These are phyloP conservation scores for Gomphus bonarii DNA, from an alignment of 1,284 basidiomycete genomes.

Conservation along the genomic window DNA sequence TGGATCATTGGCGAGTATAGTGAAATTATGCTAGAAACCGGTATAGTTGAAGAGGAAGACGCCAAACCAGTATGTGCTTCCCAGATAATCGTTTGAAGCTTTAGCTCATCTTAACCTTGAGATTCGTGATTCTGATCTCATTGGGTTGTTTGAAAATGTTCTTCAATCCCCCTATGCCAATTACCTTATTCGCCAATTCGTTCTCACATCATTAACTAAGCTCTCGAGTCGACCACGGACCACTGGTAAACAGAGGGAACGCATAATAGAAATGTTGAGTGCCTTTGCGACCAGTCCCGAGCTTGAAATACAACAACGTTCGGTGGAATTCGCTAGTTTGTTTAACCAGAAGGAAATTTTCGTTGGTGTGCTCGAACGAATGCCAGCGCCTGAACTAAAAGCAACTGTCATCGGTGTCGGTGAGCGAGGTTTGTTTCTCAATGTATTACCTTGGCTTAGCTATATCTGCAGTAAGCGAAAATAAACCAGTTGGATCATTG, in stretches of 20 bases:
- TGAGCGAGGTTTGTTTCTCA: slow-evolving; percentile 29
- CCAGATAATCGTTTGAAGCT: not conserved
- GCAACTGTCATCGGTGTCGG: slow-evolving; percentile 87
- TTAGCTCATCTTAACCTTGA: slow-evolving; percentile 20
- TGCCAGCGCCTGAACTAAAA: slow-evolving; percentile 96
- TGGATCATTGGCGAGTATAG: slow-evolving; percentile 98
- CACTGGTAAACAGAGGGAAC: slow-evolving; percentile 57
- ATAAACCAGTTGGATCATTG: slow-evolving; percentile 88
- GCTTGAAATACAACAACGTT: slow-evolving; percentile 91
- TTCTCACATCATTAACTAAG: slow-evolving; percentile 86
- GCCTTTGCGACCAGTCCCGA: slow-evolving; percentile 80
- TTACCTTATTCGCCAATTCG: slow-evolving; percentile 85
- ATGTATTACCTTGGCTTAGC: not conserved
- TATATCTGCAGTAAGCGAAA: slow-evolving; percentile 65
- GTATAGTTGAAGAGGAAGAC: slow-evolving; percentile 82
- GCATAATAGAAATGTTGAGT: slow-evolving; percentile 67
- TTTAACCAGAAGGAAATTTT: slow-evolving; percentile 68
- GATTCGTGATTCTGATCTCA: slow-evolving; percentile 73
- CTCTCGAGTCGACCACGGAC: slow-evolving; percentile 72
- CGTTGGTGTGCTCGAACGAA: slow-evolving; percentile 90
- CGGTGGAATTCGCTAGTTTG: slow-evolving; percentile 88
- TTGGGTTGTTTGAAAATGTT: slow-evolving; percentile 82
- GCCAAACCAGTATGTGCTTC: slow-evolving; percentile 42
- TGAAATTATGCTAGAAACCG: slow-evolving; percentile 81
- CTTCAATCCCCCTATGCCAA: slow-evolving; percentile 94